Evolutionary conservation across 768 basidiomycete species (phyloP), one percentile per base, ranked within the genome.

Genomic region (Cubamyces sp.): DNA sequence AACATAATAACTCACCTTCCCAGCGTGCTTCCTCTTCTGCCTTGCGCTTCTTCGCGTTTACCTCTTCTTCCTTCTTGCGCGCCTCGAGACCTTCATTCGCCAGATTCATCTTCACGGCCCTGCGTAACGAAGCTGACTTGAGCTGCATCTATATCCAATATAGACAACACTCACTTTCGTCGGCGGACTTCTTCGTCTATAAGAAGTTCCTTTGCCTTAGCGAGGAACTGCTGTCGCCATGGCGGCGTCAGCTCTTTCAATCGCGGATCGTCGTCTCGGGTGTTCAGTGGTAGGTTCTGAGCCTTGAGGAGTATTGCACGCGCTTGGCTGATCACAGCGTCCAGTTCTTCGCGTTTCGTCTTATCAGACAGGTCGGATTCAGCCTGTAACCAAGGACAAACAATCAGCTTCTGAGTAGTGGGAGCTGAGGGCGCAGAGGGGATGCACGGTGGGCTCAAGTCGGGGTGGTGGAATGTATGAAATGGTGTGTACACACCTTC

Each of bases 31-130:
- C 92, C 6, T 95, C 92, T 67, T 96, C 93, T 1, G 82, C 89
- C 75, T 96, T 96, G 56, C 94, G 83, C 74, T 96, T 96, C 77
- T 76, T 87, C 39, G 85, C 69, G 23, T 80, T 75, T 12, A 90
- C 81, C 67, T 95, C 95, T 60, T 94, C 92, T 54, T 97, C 94
- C 72, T 93, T 94, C 81, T 90, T 92, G 69, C 88, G 83, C n/a
- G 95, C 95, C 71, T 96, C 94, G 5, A 95, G 78, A 3, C 94
- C 94, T 74, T 95, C 93, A 67, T 95, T 95, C 8, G 93, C 93
- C 57, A 95, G 74, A 71, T 93, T 93, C 86, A 94, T 87, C 79
- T 94, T 94, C 69, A 94, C 76, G 0, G 93, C 91, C 70, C 92
- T 94, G 65, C 3, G 39, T n/a, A 34, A 41, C 8, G 62, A 43